A percentile compares a stretch with the other conserved stretches of the same genome.
Conservation (phyloP, 306 rosid genomes). For the Luffa aegyptiaca region DNA sequence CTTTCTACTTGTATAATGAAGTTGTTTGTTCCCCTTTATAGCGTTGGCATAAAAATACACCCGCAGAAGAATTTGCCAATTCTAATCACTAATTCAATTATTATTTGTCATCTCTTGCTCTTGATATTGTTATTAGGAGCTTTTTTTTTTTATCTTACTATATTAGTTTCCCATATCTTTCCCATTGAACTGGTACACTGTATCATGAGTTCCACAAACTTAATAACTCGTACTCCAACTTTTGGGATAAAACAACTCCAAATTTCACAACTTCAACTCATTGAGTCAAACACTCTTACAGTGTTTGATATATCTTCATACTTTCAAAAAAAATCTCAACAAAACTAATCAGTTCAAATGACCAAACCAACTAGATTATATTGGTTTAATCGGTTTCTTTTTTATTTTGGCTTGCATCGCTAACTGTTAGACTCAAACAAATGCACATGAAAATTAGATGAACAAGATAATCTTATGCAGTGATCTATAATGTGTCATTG, state of each 20-base stretch:
- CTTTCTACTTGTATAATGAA: background rate
- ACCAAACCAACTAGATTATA: background rate
- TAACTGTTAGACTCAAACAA: background rate
- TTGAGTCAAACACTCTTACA: too few relatives aligned
- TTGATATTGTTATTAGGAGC: background rate
- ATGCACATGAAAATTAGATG: background rate
- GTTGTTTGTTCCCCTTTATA: background rate
- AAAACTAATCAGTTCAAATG: background rate
- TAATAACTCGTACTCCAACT: too few relatives aligned
- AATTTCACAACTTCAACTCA: too few relatives aligned
- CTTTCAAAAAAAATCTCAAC: too few relatives aligned
- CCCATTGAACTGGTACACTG: background rate
- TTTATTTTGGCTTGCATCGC: background rate
- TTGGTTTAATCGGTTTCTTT: background rate
- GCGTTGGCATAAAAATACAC: background rate
- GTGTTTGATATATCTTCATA: too few relatives aligned
- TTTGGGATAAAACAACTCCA: too few relatives aligned
- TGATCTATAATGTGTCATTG: background rate
- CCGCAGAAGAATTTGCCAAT: background rate
- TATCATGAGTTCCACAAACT: too few relatives aligned
- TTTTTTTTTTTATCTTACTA: background rate
- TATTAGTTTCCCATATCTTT: background rate
- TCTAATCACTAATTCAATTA: background rate
- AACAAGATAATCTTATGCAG: background rate
- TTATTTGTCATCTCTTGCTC: background rate